These are phyloP conservation scores for Glebionis coronaria DNA, from an alignment of 129 eudicot species.

Conservation along the genomic window DNA sequence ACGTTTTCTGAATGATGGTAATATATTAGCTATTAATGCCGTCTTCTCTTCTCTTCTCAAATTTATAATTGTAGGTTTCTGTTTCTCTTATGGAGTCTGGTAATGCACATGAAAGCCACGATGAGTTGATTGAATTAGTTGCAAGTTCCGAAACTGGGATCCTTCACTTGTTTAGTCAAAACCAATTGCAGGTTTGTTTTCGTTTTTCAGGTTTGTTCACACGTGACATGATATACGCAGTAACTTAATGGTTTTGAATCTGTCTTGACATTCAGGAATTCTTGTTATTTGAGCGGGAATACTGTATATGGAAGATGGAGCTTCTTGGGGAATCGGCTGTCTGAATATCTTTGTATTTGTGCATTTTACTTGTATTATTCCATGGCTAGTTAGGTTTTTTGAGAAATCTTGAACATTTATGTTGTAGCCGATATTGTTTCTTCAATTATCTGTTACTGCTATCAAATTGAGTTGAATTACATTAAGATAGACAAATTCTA, in stretches of 20 bases:
- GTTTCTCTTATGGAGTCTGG: slow-evolving; percentile 79
- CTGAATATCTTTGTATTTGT: slow-evolving; percentile 28
- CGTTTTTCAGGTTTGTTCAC: not conserved
- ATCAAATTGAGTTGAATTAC: too few relatives aligned
- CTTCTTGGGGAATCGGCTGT: slow-evolving; percentile 44
- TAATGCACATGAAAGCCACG: slow-evolving; percentile 58
- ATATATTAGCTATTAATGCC: not conserved
- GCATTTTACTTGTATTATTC: slow-evolving; percentile 21
- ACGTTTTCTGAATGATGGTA: slow-evolving; percentile 1
- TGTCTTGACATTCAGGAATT: slow-evolving; percentile 55
- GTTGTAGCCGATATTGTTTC: too few relatives aligned
- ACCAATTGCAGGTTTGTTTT: slow-evolving; percentile 76
- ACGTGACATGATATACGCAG: not conserved
- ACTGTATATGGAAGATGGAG: slow-evolving; percentile 68
- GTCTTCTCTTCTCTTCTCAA: not conserved
- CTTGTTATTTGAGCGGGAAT: slow-evolving; percentile 80
- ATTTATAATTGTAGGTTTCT: slow-evolving; percentile 51
- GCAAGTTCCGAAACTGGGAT: slow-evolving; percentile 62
- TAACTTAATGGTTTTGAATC: not conserved
- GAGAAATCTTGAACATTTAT: not conserved
- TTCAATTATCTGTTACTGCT: too few relatives aligned
- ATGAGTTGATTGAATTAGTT: slow-evolving; percentile 72
- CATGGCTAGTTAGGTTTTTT: not conserved
- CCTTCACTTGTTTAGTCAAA: slow-evolving; percentile 70
- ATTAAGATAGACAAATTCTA: too few relatives aligned